Conservation (phyloP, 495 filamentous ascomycete genomes). For the Tuber brumale region DNA sequence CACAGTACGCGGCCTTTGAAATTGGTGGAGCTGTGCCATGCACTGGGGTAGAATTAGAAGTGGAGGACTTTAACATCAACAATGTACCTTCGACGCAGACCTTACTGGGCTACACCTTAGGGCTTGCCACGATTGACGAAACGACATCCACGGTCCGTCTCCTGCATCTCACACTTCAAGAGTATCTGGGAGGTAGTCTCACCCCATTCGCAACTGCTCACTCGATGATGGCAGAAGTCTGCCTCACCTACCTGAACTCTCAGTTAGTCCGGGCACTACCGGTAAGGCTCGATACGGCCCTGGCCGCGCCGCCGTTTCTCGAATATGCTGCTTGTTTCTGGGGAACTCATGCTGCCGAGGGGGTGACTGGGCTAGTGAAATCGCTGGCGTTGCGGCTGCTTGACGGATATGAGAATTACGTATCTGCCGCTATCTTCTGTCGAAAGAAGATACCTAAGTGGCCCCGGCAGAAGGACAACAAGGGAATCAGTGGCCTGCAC, state of each 20-base stretch:
- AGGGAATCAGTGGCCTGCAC: too few species aligned
- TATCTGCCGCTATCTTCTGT: too few species aligned
- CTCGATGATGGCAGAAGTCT: not conserved
- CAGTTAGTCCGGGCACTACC: not conserved
- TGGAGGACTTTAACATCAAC: not conserved
- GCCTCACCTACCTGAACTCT: not conserved
- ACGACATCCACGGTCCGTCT: not conserved
- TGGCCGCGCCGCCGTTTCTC: not conserved
- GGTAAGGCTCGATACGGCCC: not conserved
- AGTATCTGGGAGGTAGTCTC: not conserved
- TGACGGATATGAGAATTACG: too few species aligned
- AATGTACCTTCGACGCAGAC: not conserved
- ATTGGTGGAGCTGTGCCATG: not conserved
- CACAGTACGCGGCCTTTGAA: not conserved
- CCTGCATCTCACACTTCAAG: not conserved
- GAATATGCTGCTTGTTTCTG: too few species aligned
- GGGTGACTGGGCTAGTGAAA: too few species aligned
- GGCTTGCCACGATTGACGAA: not conserved
- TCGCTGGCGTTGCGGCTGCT: too few species aligned
- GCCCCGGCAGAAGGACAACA: too few species aligned
- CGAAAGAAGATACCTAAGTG: too few species aligned
- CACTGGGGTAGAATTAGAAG: not conserved
- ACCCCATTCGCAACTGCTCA: not conserved
- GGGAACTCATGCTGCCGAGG: too few species aligned
- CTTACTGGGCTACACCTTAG: not conserved